A percentile compares a stretch with the other conserved stretches of the same genome.
phyloP scores from a whole-genome alignment of 352 stramenopile species.

The Globisporangium cederbergense region DNA sequence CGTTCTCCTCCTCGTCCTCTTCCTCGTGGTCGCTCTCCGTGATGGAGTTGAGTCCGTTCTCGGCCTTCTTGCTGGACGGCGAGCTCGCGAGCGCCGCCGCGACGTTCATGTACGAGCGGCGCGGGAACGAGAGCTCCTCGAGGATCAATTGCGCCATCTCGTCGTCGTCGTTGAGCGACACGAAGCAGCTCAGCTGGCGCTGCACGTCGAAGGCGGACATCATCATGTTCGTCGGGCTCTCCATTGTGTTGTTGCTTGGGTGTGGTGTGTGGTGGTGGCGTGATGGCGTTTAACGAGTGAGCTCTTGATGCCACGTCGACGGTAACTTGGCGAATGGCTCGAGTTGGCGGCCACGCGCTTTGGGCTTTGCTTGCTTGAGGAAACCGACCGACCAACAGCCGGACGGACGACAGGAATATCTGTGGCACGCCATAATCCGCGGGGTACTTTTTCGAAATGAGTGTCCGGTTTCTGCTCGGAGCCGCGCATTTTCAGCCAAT shows the following conservation, averaged over 20 bases:
- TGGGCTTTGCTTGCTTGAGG: no score
- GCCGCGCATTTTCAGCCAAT: conserved; percentile 17
- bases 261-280: background rate
- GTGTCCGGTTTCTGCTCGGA: background rate
- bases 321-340: conserved; percentile 15
- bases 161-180: conserved; percentile 62
- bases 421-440: background rate
- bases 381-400: conserved; percentile 4
- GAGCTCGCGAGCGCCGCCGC: conserved; percentile 60
- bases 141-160: conserved; percentile 76
- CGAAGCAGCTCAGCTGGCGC: conserved; percentile 72
- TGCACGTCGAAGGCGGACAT: conserved; percentile 29
- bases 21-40: conserved; percentile 61
- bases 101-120: conserved; percentile 56
- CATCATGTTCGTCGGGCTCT: conserved; percentile 26
- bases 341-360: background rate
- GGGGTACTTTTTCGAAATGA: background rate
- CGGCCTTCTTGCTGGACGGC: conserved; percentile 43
- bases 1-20: conserved; percentile 23
- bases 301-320: background rate
- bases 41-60: conserved; percentile 68
- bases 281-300: background rate
- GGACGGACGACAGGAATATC: conserved; percentile 1
- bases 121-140: conserved; percentile 63
- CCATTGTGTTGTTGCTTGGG: conserved; percentile 24